Base-by-base conservation (phyloP, 768 basidiomycete genomes). In the Nevesoporus exiguus region DNA sequence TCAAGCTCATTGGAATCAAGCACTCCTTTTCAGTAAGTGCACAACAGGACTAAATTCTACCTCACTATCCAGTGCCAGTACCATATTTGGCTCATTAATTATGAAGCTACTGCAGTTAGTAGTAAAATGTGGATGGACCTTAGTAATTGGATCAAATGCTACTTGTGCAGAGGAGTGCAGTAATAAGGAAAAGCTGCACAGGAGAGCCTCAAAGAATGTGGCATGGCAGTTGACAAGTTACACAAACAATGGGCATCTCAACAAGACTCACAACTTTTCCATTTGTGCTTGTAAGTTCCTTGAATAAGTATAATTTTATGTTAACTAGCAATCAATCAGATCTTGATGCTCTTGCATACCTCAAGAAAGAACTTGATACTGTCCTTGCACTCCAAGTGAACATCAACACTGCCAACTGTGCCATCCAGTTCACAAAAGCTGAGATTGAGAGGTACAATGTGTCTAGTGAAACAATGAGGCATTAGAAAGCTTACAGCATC, bases 331-430 rank as follows among this genome's bases (percentile, higher is more conserved):
- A 5, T 10, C 25, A n/a, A 48, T 15, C 19, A 17, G 14, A 7
- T 37, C n/a, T 15, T 54, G 55, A 57, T 53, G 47, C 51, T 3
- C 55, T 47, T 0, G 7, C 27, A 2, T 22, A 21, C 2, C 45
- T 46, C 25, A 60, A 57, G 19, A 60, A 57, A 15, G 48, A 58
- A 3, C 55, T 59, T 1, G 41, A 59, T 2, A 31, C 24, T 2
- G 40, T 60, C 0, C 19, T 54, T 5, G 13, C 13, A 5, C 14
- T 76, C 2, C 73, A 74, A 50, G 62, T 65, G 0, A 51, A 69
- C 14, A 30, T 30, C 30, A 10, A 30, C 10, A n/a, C n/a, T n/a
- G n/a, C n/a, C n/a, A n/a, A n/a, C n/a, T n/a, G n/a, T n/a, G n/a
- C n/a, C n/a, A n/a, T n/a, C n/a, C n/a, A n/a, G n/a, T n/a, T n/a